Conservation (phyloP, 2,329 filamentous ascomycete species). For the Neophaeococcomyces aloes region DNA sequence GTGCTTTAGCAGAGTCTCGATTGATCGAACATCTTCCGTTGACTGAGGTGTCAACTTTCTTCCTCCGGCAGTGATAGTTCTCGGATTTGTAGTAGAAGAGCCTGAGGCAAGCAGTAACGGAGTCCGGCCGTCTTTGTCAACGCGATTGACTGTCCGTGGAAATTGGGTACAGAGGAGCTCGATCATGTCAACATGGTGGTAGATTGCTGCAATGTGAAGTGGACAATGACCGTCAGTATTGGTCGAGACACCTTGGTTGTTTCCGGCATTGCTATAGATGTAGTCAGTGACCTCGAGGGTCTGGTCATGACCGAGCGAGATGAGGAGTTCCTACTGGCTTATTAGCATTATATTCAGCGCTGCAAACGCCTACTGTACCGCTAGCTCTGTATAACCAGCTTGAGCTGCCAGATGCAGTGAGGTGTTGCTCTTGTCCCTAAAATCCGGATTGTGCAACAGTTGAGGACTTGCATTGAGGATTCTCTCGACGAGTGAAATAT, state of each 20-base stretch:
- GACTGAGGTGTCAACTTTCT: slow-evolving; percentile 17
- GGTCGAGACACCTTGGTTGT: slow-evolving; percentile 50
- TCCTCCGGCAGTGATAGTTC: slow-evolving; percentile 12
- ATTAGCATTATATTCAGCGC: slow-evolving; percentile 4
- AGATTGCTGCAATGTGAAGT: slow-evolving; percentile 63
- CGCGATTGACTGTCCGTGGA: slow-evolving; percentile 51
- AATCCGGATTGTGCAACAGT: slow-evolving; percentile 70
- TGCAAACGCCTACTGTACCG: slow-evolving; percentile 28
- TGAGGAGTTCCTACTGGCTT: slow-evolving; percentile 46
- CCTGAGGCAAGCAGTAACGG: slow-evolving; percentile 35
- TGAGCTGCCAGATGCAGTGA: slow-evolving; percentile 71
- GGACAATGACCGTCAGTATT: slow-evolving; percentile 74
- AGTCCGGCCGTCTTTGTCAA: slow-evolving; percentile 54
- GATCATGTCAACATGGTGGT: slow-evolving; percentile 63
- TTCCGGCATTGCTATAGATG: slow-evolving; percentile 22
- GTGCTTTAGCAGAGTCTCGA: slow-evolving; percentile 23
- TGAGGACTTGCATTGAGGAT: slow-evolving; percentile 63
- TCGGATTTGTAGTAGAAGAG: slow-evolving; percentile 14
- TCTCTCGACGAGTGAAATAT: slow-evolving; percentile 61
- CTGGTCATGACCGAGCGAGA: slow-evolving; percentile 65
- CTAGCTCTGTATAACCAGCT: slow-evolving; percentile 59
- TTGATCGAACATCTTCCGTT: slow-evolving; percentile 23
- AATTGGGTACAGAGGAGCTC: slow-evolving; percentile 58
- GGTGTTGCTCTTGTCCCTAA: slow-evolving; percentile 65
- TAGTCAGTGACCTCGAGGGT: slow-evolving; percentile 18